Base-by-base conservation (phyloP, 2,329 filamentous ascomycete species). In the Diaporthe eres region DNA sequence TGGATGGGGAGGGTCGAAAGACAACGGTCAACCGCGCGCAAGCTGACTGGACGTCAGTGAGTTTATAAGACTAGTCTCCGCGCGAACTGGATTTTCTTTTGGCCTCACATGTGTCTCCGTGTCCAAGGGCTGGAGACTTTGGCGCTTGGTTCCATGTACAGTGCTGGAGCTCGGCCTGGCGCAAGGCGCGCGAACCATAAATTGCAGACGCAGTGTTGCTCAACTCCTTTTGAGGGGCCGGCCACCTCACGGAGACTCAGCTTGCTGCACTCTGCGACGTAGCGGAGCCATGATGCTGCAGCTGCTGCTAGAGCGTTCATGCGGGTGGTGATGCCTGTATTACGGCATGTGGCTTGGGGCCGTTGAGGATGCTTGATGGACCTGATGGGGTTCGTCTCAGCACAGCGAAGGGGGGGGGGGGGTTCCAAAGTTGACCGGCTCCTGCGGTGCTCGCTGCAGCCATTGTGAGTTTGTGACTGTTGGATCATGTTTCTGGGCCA, bases 281-380 rank as follows among this genome's bases (percentile, higher is more conserved):
- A 77, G 74, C 73, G 75, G 70, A 53, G 70, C 53, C 67, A 25
- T 42, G 44, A 57, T 57, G 68, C 49, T 75, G 72, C 75, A 65
- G 60, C 51, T 58, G 60, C 51, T 75, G 58, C 37, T 55, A 68
- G 75, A 65, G 67, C 74, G 42, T 58, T 68, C 44, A 67, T 72
- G 74, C 65, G 72, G 57, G 57, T 51, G 63, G 68, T 74, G 74
- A 71, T 55, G 75, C 74, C 73, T 70, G 74, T 75, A 71, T 74
- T 75, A 71, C 74, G 71, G 74, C 72, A 70, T 39, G 65, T 70
- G 9, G 65, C 49, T 70, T 49, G 22, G 47, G 44, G 22, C 65
- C 22, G 42, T 42, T 51, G 34, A 39, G 22, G 25, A 37, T 53
- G 31, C 44, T 34, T 39, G 63, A 68, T 53, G 47, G 63, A 31